Evolutionary conservation across 2,329 filamentous ascomycete species (phyloP), one percentile per base, ranked within the genome.

Genomic region (Emergomyces pasteurianus): DNA sequence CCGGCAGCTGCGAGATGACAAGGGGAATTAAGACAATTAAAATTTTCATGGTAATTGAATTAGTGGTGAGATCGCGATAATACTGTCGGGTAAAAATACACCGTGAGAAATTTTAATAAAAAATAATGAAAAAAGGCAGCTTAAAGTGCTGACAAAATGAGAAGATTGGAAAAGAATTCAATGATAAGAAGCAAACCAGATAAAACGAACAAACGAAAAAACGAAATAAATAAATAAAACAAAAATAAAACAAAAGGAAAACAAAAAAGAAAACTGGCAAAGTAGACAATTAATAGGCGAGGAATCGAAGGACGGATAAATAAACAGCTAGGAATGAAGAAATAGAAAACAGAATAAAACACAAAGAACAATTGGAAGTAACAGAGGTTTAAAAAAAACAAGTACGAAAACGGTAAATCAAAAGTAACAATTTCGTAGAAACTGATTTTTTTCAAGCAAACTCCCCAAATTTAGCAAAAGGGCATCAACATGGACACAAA

Each of bases 381-480:
- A 40, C 14, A 1, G n/a, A 43, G 28, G 10, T 28, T 26, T n/a
- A 57, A 28, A 43, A 54, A 49, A 28, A 23, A 46, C n/a, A n/a
- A 23, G 42, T 40, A 43, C 28, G 16, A 14, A 59, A 62, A 10
- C 50, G n/a, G 26, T 26, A 47, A 47, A 23, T 23, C 46, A 52
- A 34, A 36, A 53, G 38, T 26, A 58, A 31, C 52, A 61, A 47
- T 47, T 47, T 46, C 42, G 23, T 42, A 38, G 50, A 18, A 62
- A 57, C 14, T 46, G 21, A 38, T 46, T 57, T 57, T 57, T 40
- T n/a, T n/a, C n/a, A n/a, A 57, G 46, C 9, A 26, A 70, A 69
- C 64, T 72, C 72, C 71, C 72, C 61, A 67, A 61, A 65, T 63
- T 56, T 54, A 49, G 61, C 54, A 54, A 61, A 46, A 59, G 66